Base-by-base conservation (phyloP, 768 basidiomycete species). In the Gymnopilus dilepis region DNA sequence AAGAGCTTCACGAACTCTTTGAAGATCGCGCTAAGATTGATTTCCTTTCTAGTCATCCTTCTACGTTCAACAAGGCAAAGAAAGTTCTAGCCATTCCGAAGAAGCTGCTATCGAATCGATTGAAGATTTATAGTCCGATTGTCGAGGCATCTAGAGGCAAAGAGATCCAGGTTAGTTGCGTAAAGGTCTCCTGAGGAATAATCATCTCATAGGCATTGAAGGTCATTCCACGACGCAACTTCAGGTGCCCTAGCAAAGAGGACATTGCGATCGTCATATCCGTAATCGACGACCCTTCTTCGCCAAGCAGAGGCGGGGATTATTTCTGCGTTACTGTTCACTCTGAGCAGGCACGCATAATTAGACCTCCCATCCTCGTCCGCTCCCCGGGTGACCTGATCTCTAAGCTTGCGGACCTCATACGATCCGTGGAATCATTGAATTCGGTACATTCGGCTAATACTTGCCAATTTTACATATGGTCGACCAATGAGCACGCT, bases 381-480 rank as follows among this genome's bases (percentile, higher is more conserved):
- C 76, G 77, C 26, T 48, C 62, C 17, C 70, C 70, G 13, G 58
- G 56, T 15, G 66, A 70, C 13, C 71, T 84, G 26, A 70, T 82
- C 21, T 53, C 74, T 0, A 66, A 72, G 6, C 69, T 84, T 7
- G 74, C 78, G 13, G 56, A 62, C 19, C 61, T 79, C 30, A 76
- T 84, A 47, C 70, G 75, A 31, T 56, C 59, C 11, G 74, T 83
- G 21, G 69, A 75, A 8, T 60, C 19, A 57, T n/a, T n/a, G n/a
- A n/a, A 71, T 5, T 65, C 30, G 56, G 42, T 69, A n/a, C n/a
- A n/a, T n/a, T n/a, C 65, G 26, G 57, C 61, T 67, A 34, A 53
- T 65, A 72, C 76, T 0, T 76, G 78, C 0, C 83, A 84, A 60
- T 82, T 82, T 63, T 83, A 83, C 61, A 77, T 83, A 11, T 84